These are phyloP conservation scores for Quercus mongolica DNA, from an alignment of 306 rosid genomes.

Conservation along the genomic window DNA sequence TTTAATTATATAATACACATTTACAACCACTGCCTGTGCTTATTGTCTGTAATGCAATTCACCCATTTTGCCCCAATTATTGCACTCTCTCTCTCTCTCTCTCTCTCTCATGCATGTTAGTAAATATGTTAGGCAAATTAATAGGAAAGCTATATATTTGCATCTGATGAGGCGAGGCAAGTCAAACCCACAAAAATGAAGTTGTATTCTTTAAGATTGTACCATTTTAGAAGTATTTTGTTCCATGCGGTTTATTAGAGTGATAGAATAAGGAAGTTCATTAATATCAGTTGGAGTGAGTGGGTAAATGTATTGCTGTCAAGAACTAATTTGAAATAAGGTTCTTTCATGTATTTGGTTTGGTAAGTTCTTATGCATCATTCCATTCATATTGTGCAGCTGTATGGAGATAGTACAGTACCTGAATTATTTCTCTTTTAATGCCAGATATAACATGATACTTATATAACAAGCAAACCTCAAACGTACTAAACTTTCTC, in stretches of 20 bases:
- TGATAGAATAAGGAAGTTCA: constrained; percentile 15
- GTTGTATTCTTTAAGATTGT: not conserved
- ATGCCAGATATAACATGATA: too few species aligned
- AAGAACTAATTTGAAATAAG: constrained; percentile 16
- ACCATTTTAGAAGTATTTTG: constrained; percentile 25
- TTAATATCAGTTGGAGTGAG: constrained; percentile 22
- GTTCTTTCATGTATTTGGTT: not conserved
- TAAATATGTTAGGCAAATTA: not conserved
- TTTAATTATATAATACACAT: not conserved
- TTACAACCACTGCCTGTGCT: not conserved
- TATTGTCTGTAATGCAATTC: not conserved
- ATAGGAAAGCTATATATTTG: not conserved
- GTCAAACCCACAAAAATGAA: not conserved
- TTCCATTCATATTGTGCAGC: not conserved
- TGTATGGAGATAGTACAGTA: not conserved
- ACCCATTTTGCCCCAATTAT: not conserved
- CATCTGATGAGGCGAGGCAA: not conserved
- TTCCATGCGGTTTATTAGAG: constrained; percentile 33
- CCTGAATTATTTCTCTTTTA: too few species aligned
- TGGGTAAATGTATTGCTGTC: constrained; percentile 19
- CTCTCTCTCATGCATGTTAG: not conserved
- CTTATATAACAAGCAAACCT: too few species aligned
- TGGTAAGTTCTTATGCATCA: not conserved
- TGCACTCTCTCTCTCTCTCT: not conserved
- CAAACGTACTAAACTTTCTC: too few species aligned